Base-by-base conservation (phyloP, 495 filamentous ascomycete genomes). In the Stereocaulon alpinum region DNA sequence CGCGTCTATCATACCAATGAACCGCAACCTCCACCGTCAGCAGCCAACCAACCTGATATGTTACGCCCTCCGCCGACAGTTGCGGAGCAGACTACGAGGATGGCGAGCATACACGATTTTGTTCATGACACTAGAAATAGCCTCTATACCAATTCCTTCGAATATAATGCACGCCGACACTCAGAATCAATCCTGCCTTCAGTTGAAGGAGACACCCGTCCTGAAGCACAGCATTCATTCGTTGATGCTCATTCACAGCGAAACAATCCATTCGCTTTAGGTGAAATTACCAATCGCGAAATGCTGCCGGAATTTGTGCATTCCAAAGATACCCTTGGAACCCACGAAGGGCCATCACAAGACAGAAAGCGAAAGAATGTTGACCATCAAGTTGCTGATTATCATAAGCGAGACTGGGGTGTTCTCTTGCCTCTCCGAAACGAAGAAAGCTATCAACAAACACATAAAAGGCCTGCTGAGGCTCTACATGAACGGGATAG, bases 151-250 rank as follows among this genome's bases (percentile, higher is more conserved):
- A 17, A 32, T 30, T 12, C 15, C 52, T 14, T 18, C 4, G 24
- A 60, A 45, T 2, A 17, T 11, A 24, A 30, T 18, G 10, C 40
- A 34, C 58, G 40, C 48, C 49, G 49, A 20, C 58, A 48, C 40
- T 45, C 58, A 6, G 49, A 60, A 20, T 14, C 44, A 20, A 30
- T 54, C 1, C 49, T 60, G 18, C 58, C 58, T 52, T 60, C 58
- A 18, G 44, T 60, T 45, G 58, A 60, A 40, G 41, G 48, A 18
- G 58, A 54, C 9, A 20, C 40, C 18, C 49, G 27, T 24, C 27
- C 22, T 37, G 32, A 24, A 22, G n/a, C 27, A 15, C 47, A 60
- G 17, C 40, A 20, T n/a, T 43, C 24, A 15, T 24, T 48, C 29
- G n/a, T 34, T 14, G 18, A 45, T 24, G 48, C 32, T 6, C 15